Conservation (phyloP, 1,284 basidiomycete species). For the Puccinia coronata region DNA sequence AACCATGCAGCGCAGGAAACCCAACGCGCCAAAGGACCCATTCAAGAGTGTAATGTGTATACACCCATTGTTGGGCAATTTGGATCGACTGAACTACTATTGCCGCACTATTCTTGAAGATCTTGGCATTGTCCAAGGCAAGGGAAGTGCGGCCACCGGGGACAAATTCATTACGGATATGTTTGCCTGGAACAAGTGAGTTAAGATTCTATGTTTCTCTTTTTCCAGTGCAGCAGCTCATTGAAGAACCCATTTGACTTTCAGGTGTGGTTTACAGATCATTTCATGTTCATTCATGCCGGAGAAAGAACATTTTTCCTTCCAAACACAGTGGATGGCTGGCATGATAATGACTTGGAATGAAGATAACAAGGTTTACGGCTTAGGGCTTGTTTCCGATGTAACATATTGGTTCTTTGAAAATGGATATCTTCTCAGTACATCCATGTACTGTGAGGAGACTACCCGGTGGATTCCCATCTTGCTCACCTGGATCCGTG, state of each 20-base stretch:
- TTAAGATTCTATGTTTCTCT: not conserved
- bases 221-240: not conserved
- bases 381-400: not conserved
- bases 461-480: no score
- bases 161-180: slow-evolving; percentile 8
- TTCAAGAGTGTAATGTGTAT: not conserved
- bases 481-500: no score
- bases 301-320: not conserved
- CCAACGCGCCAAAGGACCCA: not conserved
- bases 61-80: not conserved
- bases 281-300: not conserved
- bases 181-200: no score
- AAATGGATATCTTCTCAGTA: not conserved
- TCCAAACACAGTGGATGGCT: no score
- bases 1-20: not conserved
- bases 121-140: not conserved
- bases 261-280: not conserved
- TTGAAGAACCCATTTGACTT: no score
- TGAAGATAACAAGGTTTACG: not conserved
- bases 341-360: not conserved
- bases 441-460: slow-evolving; percentile 22
- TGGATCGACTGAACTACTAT: not conserved
- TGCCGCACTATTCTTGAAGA: not conserved
- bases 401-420: slow-evolving; percentile 26
- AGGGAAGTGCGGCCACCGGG: not conserved